Conservation (phyloP, 257 asterid genomes). For the Solanum sejunctum region DNA sequence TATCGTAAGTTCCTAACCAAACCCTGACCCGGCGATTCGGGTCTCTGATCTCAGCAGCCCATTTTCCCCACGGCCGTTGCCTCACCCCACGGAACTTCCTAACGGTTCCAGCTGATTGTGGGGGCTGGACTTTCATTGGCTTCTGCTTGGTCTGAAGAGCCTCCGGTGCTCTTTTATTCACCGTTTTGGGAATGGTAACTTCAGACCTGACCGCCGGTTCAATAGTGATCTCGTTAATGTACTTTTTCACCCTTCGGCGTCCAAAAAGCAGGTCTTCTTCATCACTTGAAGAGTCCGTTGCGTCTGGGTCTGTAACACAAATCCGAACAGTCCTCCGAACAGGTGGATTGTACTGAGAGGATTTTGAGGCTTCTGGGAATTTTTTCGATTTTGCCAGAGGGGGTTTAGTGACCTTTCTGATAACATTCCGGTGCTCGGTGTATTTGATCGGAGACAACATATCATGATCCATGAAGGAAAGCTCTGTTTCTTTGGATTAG, state of each 20-base stretch:
- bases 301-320: slow-evolving; percentile 57
- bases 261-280: slow-evolving; percentile 43
- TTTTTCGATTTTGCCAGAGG: slow-evolving; percentile 10
- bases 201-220: background rate
- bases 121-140: slow-evolving; percentile 10
- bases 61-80: slow-evolving; percentile 66
- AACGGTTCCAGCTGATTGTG: slow-evolving; percentile 1
- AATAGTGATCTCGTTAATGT: slow-evolving; percentile 40
- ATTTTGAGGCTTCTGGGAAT: background rate
- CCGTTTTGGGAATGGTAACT: background rate
- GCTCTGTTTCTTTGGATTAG: background rate
- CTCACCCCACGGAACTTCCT: slow-evolving; percentile 61
- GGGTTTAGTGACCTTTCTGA: slow-evolving; percentile 29
- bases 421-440: slow-evolving; percentile 43
- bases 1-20: slow-evolving; percentile 63
- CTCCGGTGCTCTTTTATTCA: slow-evolving; percentile 8
- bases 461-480: slow-evolving; percentile 31
- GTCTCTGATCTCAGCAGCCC: slow-evolving; percentile 77
- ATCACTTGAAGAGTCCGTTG: slow-evolving; percentile 75
- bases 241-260: slow-evolving; percentile 45
- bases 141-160: slow-evolving; percentile 19
- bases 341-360: background rate
- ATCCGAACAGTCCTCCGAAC: slow-evolving; percentile 32
- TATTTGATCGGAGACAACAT: slow-evolving; percentile 44
- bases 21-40: slow-evolving; percentile 31